These are phyloP conservation scores for Teratosphaeria nubilosa DNA, from an alignment of 2,329 filamentous ascomycete species.

Conservation along the genomic window DNA sequence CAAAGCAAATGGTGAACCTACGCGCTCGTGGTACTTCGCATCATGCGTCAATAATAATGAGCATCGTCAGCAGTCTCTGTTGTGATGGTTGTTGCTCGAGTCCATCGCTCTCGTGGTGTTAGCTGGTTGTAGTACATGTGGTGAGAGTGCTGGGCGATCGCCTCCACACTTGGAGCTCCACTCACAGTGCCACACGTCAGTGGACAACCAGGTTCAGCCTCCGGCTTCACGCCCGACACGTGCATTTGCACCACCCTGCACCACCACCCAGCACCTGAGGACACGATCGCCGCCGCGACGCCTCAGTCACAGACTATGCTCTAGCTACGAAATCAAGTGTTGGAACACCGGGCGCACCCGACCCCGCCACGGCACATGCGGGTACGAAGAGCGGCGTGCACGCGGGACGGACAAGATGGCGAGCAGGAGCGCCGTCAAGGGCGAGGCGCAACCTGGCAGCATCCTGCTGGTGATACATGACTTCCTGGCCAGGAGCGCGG, in stretches of 20 bases:
- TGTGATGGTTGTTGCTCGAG: background rate
- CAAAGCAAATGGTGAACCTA: background rate
- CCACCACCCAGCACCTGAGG: background rate
- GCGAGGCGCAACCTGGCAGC: constrained; percentile 21
- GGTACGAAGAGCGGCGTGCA: constrained; percentile 13
- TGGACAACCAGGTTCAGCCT: background rate
- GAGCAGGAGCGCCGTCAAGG: constrained; percentile 14
- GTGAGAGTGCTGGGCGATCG: background rate
- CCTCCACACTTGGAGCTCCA: background rate
- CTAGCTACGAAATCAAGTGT: background rate
- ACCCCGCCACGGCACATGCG: constrained; percentile 5
- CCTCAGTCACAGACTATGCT: background rate
- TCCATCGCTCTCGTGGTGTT: background rate
- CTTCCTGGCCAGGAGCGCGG: constrained; percentile 80
- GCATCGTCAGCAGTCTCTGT: background rate
- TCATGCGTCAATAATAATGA: background rate
- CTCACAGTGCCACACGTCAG: background rate
- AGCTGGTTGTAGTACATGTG: background rate
- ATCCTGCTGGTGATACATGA: constrained; percentile 67
- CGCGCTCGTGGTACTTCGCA: background rate
- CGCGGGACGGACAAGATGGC: constrained; percentile 11
- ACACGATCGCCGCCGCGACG: background rate
- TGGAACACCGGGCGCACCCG: background rate
- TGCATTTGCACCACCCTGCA: background rate
- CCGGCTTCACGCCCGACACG: background rate